Conservation (phyloP, 2,329 filamentous ascomycete species). For the Neophaeococcomyces mojaviensis region DNA sequence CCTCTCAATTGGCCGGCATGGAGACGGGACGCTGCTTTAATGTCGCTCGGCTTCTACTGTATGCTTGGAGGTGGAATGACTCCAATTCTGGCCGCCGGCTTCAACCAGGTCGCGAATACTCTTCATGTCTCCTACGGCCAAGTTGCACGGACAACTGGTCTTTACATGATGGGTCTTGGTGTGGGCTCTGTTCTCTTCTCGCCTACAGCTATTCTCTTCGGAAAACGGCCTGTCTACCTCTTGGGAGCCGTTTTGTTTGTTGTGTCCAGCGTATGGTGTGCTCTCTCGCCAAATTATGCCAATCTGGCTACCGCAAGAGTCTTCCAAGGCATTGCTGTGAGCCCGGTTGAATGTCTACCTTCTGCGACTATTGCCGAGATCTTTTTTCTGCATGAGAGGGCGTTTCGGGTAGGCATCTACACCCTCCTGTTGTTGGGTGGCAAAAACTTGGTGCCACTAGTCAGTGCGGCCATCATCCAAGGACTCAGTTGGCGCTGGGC, state of each 20-base stretch:
- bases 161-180: conserved; percentile 92
- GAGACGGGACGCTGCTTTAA: conserved; percentile 69
- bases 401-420: conserved; percentile 88
- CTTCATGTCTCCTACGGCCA: conserved; percentile 60
- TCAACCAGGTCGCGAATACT: conserved; percentile 65
- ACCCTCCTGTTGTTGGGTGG: conserved; percentile 80
- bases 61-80: conserved; percentile 92
- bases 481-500: conserved; percentile 79
- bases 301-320: conserved; percentile 76
- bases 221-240: conserved; percentile 87
- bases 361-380: conserved; percentile 94
- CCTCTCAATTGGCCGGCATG: conserved; percentile 85
- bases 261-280: conserved; percentile 73
- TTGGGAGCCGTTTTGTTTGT: conserved; percentile 70
- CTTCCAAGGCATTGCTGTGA: conserved; percentile 80
- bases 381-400: conserved; percentile 89
- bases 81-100: conserved; percentile 80
- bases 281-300: conserved; percentile 68
- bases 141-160: conserved; percentile 78
- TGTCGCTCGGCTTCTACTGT: conserved; percentile 84
- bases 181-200: conserved; percentile 76
- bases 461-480: conserved; percentile 78
- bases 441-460: conserved; percentile 81
- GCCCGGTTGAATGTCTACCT: conserved; percentile 83
- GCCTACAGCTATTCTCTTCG: conserved; percentile 83